Base-by-base conservation (phyloP, 768 basidiomycete species). In the Pleurotus pulmonarius region DNA sequence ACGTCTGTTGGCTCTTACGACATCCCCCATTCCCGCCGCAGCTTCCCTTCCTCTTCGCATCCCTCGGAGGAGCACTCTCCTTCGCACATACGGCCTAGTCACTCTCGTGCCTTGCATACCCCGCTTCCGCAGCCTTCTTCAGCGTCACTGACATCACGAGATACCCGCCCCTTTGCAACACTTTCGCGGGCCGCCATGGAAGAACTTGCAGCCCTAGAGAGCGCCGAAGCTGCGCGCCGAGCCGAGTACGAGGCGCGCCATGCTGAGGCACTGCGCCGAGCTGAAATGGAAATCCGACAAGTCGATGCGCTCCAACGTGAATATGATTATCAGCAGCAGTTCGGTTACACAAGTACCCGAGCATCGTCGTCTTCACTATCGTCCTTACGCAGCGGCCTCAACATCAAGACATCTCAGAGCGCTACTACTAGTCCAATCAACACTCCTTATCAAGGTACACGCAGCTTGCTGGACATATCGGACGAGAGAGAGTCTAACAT, bases 161-260 rank as follows among this genome's bases (percentile, higher is more conserved):
- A 64, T 46, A 67, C 71, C 11, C 72, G 83, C 38, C 77, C 88
- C 2, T 83, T 90, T 63, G 81, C 82, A n/a, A 78, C 87, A 1
- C 70, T 91, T 16, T 87, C 88, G 45, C 87, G 75, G 26, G 75
- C 89, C 16, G 94, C 94, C 2, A 88, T 95, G 73, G 92, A 92
- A 57, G 92, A 97, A 66, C 80, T 98, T 6, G 88, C 90, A 64
- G 86, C 87, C 62, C 85, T 98, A 26, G 95, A 98, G 67, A 86
- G 86, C 39, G 81, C 87, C 58, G 95, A 97, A 69, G 88, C 92
- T 3, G 69, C 86, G 29, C 80, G 93, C 16, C 79, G 93, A 37
- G 92, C 91, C n/a, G 89, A 93, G 66, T 96, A 87, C 70, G 91
- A 94, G 67, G 81, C 86, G 8, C 77, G 83, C 8, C 88, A 86